Percentiles rank a stretch among this genome's conserved stretches.
Evolutionary conservation across 306 rosid species (phyloP).

Genomic region (Vicia villosa): DNA sequence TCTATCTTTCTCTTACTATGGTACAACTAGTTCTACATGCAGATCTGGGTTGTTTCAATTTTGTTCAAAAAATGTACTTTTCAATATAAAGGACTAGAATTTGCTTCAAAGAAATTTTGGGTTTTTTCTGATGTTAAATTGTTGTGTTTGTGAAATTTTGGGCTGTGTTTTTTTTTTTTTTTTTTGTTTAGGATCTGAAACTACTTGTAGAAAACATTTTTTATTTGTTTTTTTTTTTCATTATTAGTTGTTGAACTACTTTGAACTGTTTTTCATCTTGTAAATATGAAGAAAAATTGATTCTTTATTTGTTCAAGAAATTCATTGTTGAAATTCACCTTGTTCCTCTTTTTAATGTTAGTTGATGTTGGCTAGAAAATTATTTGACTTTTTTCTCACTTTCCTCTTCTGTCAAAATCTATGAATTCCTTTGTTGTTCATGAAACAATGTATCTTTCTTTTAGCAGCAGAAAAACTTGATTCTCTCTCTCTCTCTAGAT

Average conservation of each 20-base stretch:
- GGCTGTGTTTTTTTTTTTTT: slow-evolving; percentile 32
- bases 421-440: slow-evolving; percentile 16
- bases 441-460: slow-evolving; percentile 13
- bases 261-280: slow-evolving; percentile 30
- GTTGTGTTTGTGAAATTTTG: slow-evolving; percentile 25
- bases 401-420: slow-evolving; percentile 23
- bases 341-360: slow-evolving; percentile 13
- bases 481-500: too few relatives aligned
- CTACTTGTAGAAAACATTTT: slow-evolving; percentile 6
- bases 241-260: slow-evolving; percentile 53
- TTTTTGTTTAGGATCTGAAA: slow-evolving; percentile 41
- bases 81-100: slow-evolving; percentile 36
- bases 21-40: slow-evolving; percentile 27
- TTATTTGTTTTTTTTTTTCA: not conserved
- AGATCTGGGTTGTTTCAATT: slow-evolving; percentile 57
- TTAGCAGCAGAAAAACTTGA: too few relatives aligned
- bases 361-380: slow-evolving; percentile 31
- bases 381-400: slow-evolving; percentile 9
- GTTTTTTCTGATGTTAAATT: slow-evolving; percentile 26
- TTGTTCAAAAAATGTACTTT: slow-evolving; percentile 10
- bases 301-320: slow-evolving; percentile 12
- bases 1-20: not conserved
- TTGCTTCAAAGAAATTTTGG: slow-evolving; percentile 33
- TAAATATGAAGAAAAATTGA: slow-evolving; percentile 30
- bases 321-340: slow-evolving; percentile 29